phyloP scores from a whole-genome alignment of 2,329 filamentous ascomycete genomes.

The Arthrobotrys sphaeroides region DNA sequence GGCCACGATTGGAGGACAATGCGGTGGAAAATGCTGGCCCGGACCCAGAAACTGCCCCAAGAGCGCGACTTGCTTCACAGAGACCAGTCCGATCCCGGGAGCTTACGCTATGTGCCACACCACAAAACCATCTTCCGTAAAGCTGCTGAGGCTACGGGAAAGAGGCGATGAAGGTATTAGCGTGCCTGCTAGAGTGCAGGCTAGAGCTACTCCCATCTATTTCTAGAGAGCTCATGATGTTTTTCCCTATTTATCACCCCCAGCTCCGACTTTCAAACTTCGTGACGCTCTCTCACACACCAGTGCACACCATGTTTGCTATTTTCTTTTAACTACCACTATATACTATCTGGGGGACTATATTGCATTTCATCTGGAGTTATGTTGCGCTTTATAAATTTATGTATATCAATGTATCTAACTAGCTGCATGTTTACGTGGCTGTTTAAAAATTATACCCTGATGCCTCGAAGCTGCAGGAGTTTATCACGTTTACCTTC shows the following conservation, averaged over 20 bases:
- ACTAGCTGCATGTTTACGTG: neutral
- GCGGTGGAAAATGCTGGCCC: conserved; percentile 46
- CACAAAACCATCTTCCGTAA: neutral
- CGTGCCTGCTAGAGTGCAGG: conserved; percentile 43
- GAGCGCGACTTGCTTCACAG: conserved; percentile 37
- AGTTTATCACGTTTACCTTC: neutral
- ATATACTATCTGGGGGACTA: conserved; percentile 14
- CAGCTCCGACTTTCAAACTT: neutral
- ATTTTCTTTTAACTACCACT: conserved; percentile 2
- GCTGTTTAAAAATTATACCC: conserved; percentile 32
- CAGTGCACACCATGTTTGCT: neutral
- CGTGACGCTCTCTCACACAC: conserved; percentile 1
- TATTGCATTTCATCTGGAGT: conserved; percentile 20
- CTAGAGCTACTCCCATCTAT: conserved; percentile 34
- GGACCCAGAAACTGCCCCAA: conserved; percentile 46
- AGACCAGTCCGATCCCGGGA: conserved; percentile 22
- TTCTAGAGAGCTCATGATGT: conserved; percentile 13
- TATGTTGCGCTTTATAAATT: conserved; percentile 27
- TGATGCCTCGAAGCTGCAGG: neutral
- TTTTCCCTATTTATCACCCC: neutral
- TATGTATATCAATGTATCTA: conserved; percentile 26
- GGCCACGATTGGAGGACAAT: conserved; percentile 35
- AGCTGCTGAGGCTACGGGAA: conserved; percentile 12
- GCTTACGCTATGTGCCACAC: conserved; percentile 47
- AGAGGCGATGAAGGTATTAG: conserved; percentile 35